phyloP scores from a whole-genome alignment of 306 rosid species.

The Casuarina cunninghamiana region DNA sequence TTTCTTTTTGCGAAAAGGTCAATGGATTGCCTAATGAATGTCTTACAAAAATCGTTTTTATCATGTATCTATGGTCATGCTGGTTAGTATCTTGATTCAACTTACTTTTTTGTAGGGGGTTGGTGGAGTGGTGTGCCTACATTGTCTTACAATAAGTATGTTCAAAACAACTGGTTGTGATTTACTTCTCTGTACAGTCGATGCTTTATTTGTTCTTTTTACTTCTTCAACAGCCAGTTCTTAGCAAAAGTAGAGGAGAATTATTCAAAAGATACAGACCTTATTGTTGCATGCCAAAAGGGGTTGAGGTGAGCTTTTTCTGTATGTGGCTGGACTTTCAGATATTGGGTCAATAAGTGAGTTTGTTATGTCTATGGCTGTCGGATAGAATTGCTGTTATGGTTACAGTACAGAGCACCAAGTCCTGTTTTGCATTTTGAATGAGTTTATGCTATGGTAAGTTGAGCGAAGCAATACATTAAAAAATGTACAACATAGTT shows the following conservation, averaged over 20 bases:
- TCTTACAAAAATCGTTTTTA: not conserved
- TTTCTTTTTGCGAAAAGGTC: not conserved
- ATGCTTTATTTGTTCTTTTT: slow-evolving; percentile 25
- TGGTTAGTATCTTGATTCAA: slow-evolving; percentile 26
- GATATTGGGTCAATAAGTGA: slow-evolving; percentile 15
- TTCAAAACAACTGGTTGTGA: slow-evolving; percentile 9
- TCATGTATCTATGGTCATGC: not conserved
- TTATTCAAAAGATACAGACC: slow-evolving; percentile 76
- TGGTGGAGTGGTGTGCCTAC: slow-evolving; percentile 98
- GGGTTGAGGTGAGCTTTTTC: slow-evolving; percentile 67
- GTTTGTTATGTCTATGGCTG: not conserved
- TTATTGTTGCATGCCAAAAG: slow-evolving; percentile 92
- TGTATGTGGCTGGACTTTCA: slow-evolving; percentile 23
- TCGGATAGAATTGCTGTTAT: slow-evolving; percentile 8
- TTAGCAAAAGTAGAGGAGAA: slow-evolving; percentile 70
- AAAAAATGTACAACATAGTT: not conserved
- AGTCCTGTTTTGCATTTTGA: slow-evolving; percentile 14
- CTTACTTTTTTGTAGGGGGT: slow-evolving; percentile 58
- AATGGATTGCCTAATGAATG: not conserved
- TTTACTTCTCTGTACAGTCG: slow-evolving; percentile 17
- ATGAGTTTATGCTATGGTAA: not conserved
- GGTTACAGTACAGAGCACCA: slow-evolving; percentile 21
- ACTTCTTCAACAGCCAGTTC: slow-evolving; percentile 59
- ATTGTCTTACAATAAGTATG: slow-evolving; percentile 67
- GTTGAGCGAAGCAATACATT: not conserved